Evolutionary conservation across 2,329 filamentous ascomycete genomes (phyloP), one percentile per base, ranked within the genome.

Genomic region (Ophiocordyceps camponoti-saundersi): DNA sequence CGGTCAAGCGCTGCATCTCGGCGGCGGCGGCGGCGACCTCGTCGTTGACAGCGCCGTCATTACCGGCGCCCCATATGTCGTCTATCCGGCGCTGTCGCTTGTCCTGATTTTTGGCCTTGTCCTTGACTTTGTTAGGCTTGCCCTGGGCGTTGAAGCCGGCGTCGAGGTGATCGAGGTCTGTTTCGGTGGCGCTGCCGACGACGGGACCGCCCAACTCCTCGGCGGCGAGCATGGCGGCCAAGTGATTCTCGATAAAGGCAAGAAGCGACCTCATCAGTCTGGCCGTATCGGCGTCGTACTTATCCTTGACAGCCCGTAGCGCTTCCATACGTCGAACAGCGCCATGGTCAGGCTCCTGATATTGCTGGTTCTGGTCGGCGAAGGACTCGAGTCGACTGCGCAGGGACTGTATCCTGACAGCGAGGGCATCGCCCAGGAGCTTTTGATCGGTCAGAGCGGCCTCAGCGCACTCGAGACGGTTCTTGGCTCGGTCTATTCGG

Each of bases 161-260:
- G 6, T 69, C 71, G 6, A 81, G 62, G 51, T 73, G 74, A 42
- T 82, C 73, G 10, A 73, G 54, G 67, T 79, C 64, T 21, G 84
- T 56, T 60, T 83, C 77, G 57, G 82, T 70, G 54, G 81, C 69
- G 53, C 86, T 82, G 3, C 87, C 85, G 1, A 89, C 85, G 12
- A 88, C 81, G 0, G 87, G 86, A 0, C 87, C 86, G 8, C 87
- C 87, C 1, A 89, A 70, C 56, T 88, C 84, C 64, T 93, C 87
- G 1, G 85, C 84, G 7, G 85, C 86, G 42, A 94, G 69, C 77
- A 90, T 84, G 3, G 75, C 65, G 1, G 83, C 82, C 1, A 94
- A 70, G 40, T 77, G 73, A 42, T 77, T 66, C 50, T 85, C 76
- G 48, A 90, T 80, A 56, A 93, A 93, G 16, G 65, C 66, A 51